Evolutionary conservation across 805 yeast genomes (phyloP).

Genomic region (Candida stauntonica): DNA sequence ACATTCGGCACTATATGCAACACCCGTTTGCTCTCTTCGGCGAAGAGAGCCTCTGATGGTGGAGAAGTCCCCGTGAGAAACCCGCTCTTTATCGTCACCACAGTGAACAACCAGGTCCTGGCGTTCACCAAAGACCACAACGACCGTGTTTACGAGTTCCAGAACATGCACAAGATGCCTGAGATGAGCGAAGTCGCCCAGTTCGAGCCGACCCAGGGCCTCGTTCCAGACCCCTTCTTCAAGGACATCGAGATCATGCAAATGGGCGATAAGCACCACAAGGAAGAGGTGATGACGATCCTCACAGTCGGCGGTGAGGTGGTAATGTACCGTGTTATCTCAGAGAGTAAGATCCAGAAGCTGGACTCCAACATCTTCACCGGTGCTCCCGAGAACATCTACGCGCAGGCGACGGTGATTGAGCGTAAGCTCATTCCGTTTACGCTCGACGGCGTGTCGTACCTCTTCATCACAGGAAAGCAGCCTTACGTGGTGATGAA

Average conservation of each 20-base stretch:
- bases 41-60: slow-evolving; percentile 25
- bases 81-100: slow-evolving; percentile 56
- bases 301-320: slow-evolving; percentile 82
- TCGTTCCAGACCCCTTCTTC: slow-evolving; percentile 66
- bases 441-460: slow-evolving; percentile 53
- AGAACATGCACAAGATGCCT: slow-evolving; percentile 33
- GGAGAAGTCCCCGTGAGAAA: too few species aligned
- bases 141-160: slow-evolving; percentile 35
- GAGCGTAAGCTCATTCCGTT: slow-evolving; percentile 63
- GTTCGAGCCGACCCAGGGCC: slow-evolving; percentile 31
- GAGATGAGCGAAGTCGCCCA: slow-evolving; percentile 36
- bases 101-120: slow-evolving; percentile 72
- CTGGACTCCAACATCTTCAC: slow-evolving; percentile 43
- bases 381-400: slow-evolving; percentile 81
- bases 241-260: slow-evolving; percentile 62
- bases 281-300: slow-evolving; percentile 63
- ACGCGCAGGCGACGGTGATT: slow-evolving; percentile 51
- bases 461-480: slow-evolving; percentile 69
- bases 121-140: slow-evolving; percentile 52
- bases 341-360: slow-evolving; percentile 42
- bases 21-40: slow-evolving; percentile 39
- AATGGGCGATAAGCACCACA: slow-evolving; percentile 52
- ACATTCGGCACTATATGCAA: slow-evolving; percentile 65
- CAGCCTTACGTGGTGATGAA: slow-evolving; percentile 68
- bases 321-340: slow-evolving; percentile 55